A percentile compares a stretch with the other conserved stretches of the same genome.
phyloP scores from a whole-genome alignment of 2,329 filamentous ascomycete species.

The Pseudocercospora fuligena region DNA sequence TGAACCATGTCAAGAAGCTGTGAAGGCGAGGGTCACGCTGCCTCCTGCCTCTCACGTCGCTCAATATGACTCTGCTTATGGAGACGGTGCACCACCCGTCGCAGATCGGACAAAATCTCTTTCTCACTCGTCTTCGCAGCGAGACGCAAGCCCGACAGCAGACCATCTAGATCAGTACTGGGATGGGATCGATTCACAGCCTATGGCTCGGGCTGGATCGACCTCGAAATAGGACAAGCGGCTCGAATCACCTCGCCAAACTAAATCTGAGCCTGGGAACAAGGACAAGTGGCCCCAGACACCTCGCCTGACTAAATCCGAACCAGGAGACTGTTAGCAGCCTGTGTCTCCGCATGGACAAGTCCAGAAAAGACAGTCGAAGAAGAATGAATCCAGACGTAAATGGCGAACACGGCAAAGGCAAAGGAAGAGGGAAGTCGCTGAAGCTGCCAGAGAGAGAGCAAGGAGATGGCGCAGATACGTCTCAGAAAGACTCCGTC shows the following conservation, averaged over 20 bases:
- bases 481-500: neutral
- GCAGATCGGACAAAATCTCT: too few species aligned
- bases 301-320: neutral
- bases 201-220: too few species aligned
- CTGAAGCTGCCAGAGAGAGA: neutral
- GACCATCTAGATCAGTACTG: too few species aligned
- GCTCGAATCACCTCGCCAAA: too few species aligned
- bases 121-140: too few species aligned
- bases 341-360: neutral
- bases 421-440: neutral
- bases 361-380: neutral
- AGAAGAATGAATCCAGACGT: neutral
- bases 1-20: neutral
- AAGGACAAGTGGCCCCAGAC: neutral
- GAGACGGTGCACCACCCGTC: neutral
- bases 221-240: too few species aligned
- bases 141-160: too few species aligned
- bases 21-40: neutral
- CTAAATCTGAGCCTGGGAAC: neutral
- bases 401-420: neutral
- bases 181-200: too few species aligned
- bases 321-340: neutral
- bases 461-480: neutral
- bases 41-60: neutral
- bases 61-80: neutral